Conservation (phyloP, 176 grass and related monocot genomes). For the Phoenix roebelenii region DNA sequence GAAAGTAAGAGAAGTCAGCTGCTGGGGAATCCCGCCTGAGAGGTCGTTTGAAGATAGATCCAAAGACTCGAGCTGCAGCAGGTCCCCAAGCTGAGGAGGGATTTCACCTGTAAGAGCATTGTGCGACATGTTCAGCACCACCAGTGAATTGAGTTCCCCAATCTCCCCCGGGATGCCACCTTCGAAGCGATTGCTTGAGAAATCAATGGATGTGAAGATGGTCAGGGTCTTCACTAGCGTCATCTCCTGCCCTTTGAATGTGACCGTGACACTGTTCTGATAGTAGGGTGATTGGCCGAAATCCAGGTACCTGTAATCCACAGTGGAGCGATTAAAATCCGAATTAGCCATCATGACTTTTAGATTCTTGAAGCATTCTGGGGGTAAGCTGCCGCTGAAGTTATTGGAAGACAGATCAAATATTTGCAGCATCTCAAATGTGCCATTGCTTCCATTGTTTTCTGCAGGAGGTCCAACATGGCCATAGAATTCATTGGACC, state of each 20-base stretch:
- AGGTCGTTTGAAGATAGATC: slow-evolving; percentile 39
- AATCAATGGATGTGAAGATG: slow-evolving; percentile 32
- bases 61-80: slow-evolving; percentile 34
- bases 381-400: slow-evolving; percentile 26
- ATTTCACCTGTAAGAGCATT: slow-evolving; percentile 28
- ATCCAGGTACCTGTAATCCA: slow-evolving; percentile 16
- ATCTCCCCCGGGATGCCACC: slow-evolving; percentile 27
- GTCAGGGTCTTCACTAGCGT: slow-evolving; percentile 24
- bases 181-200: slow-evolving; percentile 30
- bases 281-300: slow-evolving; percentile 5
- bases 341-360: slow-evolving; percentile 28
- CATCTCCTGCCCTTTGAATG: slow-evolving; percentile 20
- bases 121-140: slow-evolving; percentile 34
- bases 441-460: background rate
- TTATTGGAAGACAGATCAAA: slow-evolving; percentile 35
- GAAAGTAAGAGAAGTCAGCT: slow-evolving; percentile 27
- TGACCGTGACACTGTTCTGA: slow-evolving; percentile 29
- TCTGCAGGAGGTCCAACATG: background rate
- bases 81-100: slow-evolving; percentile 21
- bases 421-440: slow-evolving; percentile 28
- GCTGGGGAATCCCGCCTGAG: slow-evolving; percentile 34
- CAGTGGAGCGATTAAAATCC: background rate
- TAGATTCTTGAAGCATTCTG: slow-evolving; percentile 21
- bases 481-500: slow-evolving; percentile 30
- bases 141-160: slow-evolving; percentile 28